phyloP scores from a whole-genome alignment of 768 basidiomycete genomes.

The Neoboletus subvelutipes region DNA sequence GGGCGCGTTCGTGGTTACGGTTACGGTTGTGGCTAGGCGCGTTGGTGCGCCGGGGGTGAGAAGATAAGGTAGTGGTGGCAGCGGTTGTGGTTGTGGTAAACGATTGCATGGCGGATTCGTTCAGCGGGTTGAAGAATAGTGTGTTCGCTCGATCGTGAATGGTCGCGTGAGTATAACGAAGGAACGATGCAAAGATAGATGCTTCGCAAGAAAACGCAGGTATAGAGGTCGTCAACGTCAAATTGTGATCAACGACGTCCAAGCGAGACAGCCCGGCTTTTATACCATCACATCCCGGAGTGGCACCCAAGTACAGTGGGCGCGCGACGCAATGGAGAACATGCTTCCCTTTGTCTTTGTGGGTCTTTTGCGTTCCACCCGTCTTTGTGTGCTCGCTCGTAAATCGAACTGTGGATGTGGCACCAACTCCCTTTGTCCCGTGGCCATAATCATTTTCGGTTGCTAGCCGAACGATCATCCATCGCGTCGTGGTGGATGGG shows the following conservation, averaged over 20 bases:
- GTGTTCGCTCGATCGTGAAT: not conserved
- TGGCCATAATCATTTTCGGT: not conserved
- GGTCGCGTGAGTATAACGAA: not conserved
- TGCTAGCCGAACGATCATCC: not conserved
- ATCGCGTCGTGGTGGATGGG: not conserved
- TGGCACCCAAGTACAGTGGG: not conserved
- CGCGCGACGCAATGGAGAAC: conserved; percentile 1
- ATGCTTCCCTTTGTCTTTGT: conserved; percentile 12
- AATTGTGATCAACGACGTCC: not conserved
- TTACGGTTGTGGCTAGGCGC: not conserved
- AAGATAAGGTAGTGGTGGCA: not conserved
- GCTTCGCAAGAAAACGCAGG: not conserved
- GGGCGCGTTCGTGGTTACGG: not conserved
- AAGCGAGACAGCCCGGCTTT: not conserved
- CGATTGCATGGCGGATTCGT: conserved; percentile 1
- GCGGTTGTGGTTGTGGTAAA: not conserved
- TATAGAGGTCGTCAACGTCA: not conserved
- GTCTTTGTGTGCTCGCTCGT: conserved; percentile 17
- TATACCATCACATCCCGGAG: conserved; percentile 8
- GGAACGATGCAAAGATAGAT: not conserved
- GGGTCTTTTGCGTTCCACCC: not conserved
- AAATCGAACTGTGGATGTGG: not conserved
- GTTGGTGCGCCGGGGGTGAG: not conserved
- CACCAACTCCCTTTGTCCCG: conserved; percentile 6
- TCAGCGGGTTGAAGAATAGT: not conserved